phyloP scores from a whole-genome alignment of 148 eudicot genomes.

The Silene conica region DNA sequence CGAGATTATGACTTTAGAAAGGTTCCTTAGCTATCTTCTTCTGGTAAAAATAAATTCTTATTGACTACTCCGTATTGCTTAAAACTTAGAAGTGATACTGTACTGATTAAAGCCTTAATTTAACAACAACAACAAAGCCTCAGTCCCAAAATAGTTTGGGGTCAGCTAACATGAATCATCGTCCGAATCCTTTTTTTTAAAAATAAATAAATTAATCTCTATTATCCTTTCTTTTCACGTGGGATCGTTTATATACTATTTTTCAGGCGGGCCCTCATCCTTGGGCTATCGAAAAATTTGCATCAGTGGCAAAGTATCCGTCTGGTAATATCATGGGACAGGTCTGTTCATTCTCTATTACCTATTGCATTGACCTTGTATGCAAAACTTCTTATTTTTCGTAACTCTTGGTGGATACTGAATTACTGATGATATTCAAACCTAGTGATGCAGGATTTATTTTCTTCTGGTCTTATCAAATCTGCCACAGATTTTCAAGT shows the following conservation, averaged over 20 bases:
- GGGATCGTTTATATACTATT: constrained; percentile 1
- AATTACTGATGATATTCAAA: neutral
- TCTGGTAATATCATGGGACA: constrained; percentile 71
- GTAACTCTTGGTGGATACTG: neutral
- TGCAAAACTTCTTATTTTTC: neutral
- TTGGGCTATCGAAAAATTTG: constrained; percentile 84
- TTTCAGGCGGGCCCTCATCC: constrained; percentile 88
- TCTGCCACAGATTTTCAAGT: constrained; percentile 97
- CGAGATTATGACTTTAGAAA: neutral
- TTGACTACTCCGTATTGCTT: neutral
- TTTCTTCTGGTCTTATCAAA: constrained; percentile 75
- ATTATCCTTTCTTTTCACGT: neutral
- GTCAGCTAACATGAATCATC: no score
- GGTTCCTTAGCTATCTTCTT: neutral
- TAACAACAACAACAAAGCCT: no score
- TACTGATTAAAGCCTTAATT: neutral
- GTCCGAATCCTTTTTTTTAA: no score
- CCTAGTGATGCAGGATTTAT: constrained; percentile 76
- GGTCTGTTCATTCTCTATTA: constrained; percentile 40
- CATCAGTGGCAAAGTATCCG: constrained; percentile 82
- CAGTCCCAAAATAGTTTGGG: no score
- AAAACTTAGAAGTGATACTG: constrained; percentile 5
- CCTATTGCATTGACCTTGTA: neutral
- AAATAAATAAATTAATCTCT: no score
- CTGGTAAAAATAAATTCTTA: neutral